phyloP scores from a whole-genome alignment of 2,329 filamentous ascomycete species.

The Fusarium nanum region DNA sequence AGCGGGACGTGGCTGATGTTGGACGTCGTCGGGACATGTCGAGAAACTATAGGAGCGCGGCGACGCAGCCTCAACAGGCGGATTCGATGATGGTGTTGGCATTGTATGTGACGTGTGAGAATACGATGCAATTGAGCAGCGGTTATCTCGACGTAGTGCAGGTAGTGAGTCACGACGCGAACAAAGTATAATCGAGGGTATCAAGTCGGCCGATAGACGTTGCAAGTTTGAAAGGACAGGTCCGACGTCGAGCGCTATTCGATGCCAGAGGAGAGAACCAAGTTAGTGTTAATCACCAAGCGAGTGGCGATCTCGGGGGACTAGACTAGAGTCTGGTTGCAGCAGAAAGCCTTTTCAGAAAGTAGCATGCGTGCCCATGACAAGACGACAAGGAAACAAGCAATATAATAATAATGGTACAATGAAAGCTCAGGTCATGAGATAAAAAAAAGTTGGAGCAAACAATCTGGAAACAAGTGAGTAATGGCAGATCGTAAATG shows the following conservation, averaged over 20 bases:
- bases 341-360: conserved; percentile 39
- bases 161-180: neutral
- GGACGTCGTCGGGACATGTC: conserved; percentile 59
- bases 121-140: conserved; percentile 23
- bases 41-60: conserved; percentile 55
- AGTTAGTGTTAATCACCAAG: conserved; percentile 41
- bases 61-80: conserved; percentile 53
- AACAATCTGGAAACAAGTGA: conserved; percentile 11
- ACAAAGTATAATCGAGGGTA: conserved; percentile 21
- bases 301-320: conserved; percentile 45
- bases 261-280: conserved; percentile 35
- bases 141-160: conserved; percentile 7
- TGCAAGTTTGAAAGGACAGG: conserved; percentile 27
- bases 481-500: conserved; percentile 38
- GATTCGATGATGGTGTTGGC: conserved; percentile 61
- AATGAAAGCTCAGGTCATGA: conserved; percentile 8
- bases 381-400: conserved; percentile 4
- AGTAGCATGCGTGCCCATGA: conserved; percentile 34
- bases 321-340: conserved; percentile 18
- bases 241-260: conserved; percentile 35
- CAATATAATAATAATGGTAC: conserved; percentile 21
- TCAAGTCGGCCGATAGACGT: conserved; percentile 35
- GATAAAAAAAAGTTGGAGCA: conserved; percentile 4
- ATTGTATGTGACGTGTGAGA: conserved; percentile 49
- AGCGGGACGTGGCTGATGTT: conserved; percentile 42